Evolutionary conservation across 2,329 filamentous ascomycete species (phyloP).

Genomic region (Truncatella angustata): DNA sequence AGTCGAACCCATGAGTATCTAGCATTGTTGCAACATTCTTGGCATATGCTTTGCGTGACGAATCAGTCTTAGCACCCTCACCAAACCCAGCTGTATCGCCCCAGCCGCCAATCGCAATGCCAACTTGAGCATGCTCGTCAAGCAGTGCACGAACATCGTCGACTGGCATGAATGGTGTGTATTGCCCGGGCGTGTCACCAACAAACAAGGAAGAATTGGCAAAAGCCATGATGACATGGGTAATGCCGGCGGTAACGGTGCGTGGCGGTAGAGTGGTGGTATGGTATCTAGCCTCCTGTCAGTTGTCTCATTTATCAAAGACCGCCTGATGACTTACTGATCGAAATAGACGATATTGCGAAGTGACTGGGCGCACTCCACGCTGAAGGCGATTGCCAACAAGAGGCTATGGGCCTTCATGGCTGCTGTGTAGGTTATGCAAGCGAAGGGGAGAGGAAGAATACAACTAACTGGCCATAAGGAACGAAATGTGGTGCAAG

Average conservation of each 20-base stretch:
- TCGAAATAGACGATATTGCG: constrained; percentile 16
- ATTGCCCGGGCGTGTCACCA: constrained; percentile 18
- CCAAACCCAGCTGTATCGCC: constrained; percentile 66
- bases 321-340: constrained; percentile 8
- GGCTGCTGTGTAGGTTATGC: no score
- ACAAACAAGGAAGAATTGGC: constrained; percentile 26
- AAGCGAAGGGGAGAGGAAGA: no score
- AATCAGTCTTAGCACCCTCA: constrained; percentile 48
- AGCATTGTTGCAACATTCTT: constrained; percentile 65
- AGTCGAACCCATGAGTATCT: constrained; percentile 60
- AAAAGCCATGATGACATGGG: constrained; percentile 28
- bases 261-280: constrained; percentile 10
- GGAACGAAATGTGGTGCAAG: no score
- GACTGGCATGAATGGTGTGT: constrained; percentile 23
- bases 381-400: background rate
- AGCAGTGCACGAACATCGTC: constrained; percentile 44
- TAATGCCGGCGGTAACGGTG: constrained; percentile 21
- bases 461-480: no score
- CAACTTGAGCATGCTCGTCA: constrained; percentile 54
- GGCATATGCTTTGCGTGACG: constrained; percentile 57
- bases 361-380: background rate
- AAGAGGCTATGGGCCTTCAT: background rate
- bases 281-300: constrained; percentile 10
- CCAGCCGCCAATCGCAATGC: constrained; percentile 75
- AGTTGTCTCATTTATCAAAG: background rate